Evolutionary conservation across 805 yeast species (phyloP).

Genomic region (Maudiozyma turicensis): DNA sequence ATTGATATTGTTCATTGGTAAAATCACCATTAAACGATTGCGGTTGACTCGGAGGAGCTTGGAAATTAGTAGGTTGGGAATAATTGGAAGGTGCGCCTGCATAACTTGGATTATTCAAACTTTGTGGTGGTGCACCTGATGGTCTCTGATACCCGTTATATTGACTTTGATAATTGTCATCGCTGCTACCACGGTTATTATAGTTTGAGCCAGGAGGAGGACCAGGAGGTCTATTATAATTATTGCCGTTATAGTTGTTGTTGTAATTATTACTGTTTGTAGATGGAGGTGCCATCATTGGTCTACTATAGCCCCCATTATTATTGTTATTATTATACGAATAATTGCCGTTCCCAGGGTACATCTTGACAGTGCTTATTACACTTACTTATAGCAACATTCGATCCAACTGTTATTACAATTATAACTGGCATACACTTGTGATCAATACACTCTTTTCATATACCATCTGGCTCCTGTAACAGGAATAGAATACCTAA

Average conservation of each 20-base stretch:
- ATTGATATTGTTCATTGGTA: constrained; percentile 17
- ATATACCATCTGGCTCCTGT: too few species aligned
- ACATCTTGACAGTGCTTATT: not conserved
- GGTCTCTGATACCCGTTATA: not conserved
- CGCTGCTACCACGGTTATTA: not conserved
- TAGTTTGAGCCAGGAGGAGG: constrained; percentile 7
- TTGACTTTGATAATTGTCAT: not conserved
- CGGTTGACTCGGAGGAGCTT: constrained; percentile 6
- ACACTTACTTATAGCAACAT: too few species aligned
- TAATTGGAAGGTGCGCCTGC: constrained; percentile 6
- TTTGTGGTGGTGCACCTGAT: constrained; percentile 2
- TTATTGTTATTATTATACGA: constrained; percentile 18
- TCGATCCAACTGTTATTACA: not conserved
- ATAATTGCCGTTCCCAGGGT: constrained; percentile 30
- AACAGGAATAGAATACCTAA: too few species aligned
- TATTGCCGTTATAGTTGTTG: constrained; percentile 1
- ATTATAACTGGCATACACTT: too few species aligned
- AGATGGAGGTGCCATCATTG: not conserved
- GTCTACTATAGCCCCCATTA: constrained; percentile 2
- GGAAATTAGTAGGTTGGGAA: constrained; percentile 7
- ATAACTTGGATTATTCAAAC: constrained; percentile 1
- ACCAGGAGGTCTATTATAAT: constrained; percentile 7
- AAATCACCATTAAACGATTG: constrained; percentile 5
- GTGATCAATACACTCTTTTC: too few species aligned
- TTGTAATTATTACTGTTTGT: not conserved